Base-by-base conservation (phyloP, 352 stramenopile genomes). In the Thraustotheca clavata region DNA sequence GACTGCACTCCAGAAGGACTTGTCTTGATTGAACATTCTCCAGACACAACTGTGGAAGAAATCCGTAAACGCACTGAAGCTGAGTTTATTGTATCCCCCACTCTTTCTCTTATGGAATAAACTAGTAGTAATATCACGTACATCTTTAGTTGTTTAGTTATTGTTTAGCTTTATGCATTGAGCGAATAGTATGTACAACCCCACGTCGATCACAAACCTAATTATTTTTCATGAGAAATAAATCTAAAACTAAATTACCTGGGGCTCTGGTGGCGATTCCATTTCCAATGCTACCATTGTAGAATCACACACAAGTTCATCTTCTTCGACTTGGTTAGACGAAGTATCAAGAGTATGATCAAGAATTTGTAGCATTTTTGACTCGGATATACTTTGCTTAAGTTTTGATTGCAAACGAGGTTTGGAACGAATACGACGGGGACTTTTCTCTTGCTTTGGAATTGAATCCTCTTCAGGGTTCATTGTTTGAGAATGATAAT, bases 21-120 rank as follows among this genome's bases (percentile, higher is more conserved):
- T 40, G 89, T 89, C 52, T 72, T 98, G 5, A 74, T 95, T 7
- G 94, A 98, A 75, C 90, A 94, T 27, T 76, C 87, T n/a, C 71
- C 82, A 8, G 86, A 79, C 20, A 83, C 76, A 39, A 92, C 83
- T 0, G 71, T 96, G 4, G 88, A 96, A 0, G 80, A 95, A 33
- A 76, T 96, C 55, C 74, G 72, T 4, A 63, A 75, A 39, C 85
- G 83, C 20, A 96, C 88, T 3, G 88, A 90, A 54, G 86, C 85
- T 22, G 60, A 81, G 26, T 96, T 96, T 54, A 71, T 73, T 7
- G 79, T 94, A 49, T 72, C 80, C 5, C 36, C 67, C 12, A 40
- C 65, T 14, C 71, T 92, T 16, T 88, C 87, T 63, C 69, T 66
- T 48, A 90, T 92, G 83, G 74, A 90, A 47, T 70, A 74, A 50